Base-by-base conservation (phyloP, 140 eudicot species). In the Erigeron philadelphicus region DNA sequence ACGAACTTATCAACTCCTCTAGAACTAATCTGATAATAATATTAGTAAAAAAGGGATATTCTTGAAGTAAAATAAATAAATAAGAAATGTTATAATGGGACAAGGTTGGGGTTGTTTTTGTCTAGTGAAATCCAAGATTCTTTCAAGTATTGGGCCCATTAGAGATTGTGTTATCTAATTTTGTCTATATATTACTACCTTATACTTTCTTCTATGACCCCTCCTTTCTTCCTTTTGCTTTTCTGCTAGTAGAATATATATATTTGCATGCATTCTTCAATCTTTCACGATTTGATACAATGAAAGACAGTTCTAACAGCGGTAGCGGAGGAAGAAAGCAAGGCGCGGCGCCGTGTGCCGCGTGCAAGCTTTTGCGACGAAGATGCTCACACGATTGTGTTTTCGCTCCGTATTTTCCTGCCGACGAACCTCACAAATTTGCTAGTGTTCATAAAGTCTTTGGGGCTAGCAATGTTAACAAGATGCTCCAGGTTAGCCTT, bases 391-490 rank as follows among this genome's bases (percentile, higher is more conserved):
- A 78, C 66, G 95, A 87, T 23, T 87, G 95, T 49, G 88, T 87
- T 38, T 87, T 84, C 61, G 90, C 95, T 17, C 95, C 95, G 8
- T 78, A 87, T 42, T 87, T 87, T 73, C 90, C 95, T 0, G 90
- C 95, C 15, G 88, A 87, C 18, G 95, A 87, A 61, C 95, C 90
- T 7, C 90, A 87, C 21, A 87, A 87, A 43, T 87, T 87, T 57
- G 95, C 90, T 0, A 84, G 82, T 75, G 95, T 87, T 42, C 95
- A 87, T 73, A 84, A 85, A 73, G 95, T 87, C 7, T 87, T 87
- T 74, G 95, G 95, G 43, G 95, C 95, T 67, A 87, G 95, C 84
- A 87, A 87, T 71, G 95, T 87, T 72, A 87, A 82, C 81, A 87
- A 87, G 75, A 87, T 87, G 95, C 77, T 87, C 25, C 95, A 87